Percentiles rank a stretch among this genome's conserved stretches.
Evolutionary conservation across 345 rosid species (phyloP).

Genomic region (Atalantia buxifolia): DNA sequence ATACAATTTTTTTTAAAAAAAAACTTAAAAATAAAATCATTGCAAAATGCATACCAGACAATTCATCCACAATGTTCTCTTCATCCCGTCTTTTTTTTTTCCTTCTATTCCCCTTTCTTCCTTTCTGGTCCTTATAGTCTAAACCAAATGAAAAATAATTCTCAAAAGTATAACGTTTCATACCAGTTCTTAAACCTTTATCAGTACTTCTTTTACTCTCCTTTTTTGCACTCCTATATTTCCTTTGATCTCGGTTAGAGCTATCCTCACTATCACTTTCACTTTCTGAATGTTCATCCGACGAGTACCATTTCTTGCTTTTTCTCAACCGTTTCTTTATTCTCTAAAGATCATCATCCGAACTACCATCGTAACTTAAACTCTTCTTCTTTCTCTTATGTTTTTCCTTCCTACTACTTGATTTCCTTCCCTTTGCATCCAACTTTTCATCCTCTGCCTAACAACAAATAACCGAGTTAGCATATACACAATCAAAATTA

Average conservation of each 20-base stretch:
- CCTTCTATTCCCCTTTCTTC: constrained; percentile 18
- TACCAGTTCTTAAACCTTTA: constrained; percentile 16
- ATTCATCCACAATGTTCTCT: not conserved
- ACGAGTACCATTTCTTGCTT: too few species aligned
- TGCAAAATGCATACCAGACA: constrained; percentile 14
- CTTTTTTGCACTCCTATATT: constrained; percentile 16
- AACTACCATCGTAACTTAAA: too few species aligned
- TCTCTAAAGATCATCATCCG: too few species aligned
- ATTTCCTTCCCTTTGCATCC: too few species aligned
- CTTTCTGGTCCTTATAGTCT: constrained; percentile 21
- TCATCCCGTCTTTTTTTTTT: constrained; percentile 20
- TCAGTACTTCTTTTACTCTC: constrained; percentile 22
- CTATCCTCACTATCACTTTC: constrained; percentile 27
- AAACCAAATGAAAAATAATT: constrained; percentile 29
- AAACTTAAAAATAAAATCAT: not conserved
- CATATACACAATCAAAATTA: too few species aligned
- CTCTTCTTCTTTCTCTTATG: too few species aligned
- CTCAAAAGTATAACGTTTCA: constrained; percentile 20
- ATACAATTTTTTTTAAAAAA: not conserved
- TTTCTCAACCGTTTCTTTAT: too few species aligned
- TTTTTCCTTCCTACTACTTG: too few species aligned
- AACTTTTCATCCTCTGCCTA: too few species aligned
- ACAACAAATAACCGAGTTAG: too few species aligned
- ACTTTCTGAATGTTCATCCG: too few species aligned
- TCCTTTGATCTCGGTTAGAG: constrained; percentile 12